These are phyloP conservation scores for Saccharomyces hybrid DNA, from an alignment of 1,139 yeast genomes.

Conservation along the genomic window DNA sequence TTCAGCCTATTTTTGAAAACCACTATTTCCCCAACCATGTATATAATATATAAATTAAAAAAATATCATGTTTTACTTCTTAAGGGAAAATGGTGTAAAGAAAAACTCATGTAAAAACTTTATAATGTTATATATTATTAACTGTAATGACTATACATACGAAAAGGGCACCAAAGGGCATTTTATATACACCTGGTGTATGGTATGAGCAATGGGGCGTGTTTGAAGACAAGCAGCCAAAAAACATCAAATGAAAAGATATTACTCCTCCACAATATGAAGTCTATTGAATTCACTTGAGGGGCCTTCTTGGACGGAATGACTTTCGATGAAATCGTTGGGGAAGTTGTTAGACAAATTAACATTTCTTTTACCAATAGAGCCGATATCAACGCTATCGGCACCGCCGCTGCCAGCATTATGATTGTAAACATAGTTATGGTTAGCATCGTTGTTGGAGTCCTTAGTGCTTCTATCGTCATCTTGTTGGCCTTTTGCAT, in stretches of 20 bases:
- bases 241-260: background rate
- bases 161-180: background rate
- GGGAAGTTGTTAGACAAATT: background rate
- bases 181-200: background rate
- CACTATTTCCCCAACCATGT: background rate
- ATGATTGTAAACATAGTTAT: background rate
- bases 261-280: constrained; percentile 13
- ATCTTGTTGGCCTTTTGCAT: background rate
- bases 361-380: background rate
- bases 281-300: constrained; percentile 15
- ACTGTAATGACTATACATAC: background rate
- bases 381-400: background rate
- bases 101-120: background rate
- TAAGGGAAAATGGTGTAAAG: background rate
- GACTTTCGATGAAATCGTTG: constrained; percentile 5
- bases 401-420: background rate
- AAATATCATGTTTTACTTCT: background rate
- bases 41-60: background rate
- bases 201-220: background rate
- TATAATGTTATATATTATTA: background rate
- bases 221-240: background rate
- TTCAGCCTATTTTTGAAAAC: background rate
- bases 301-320: constrained; percentile 18
- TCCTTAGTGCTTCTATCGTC: constrained; percentile 4
- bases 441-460: constrained; percentile 5